Conservation (phyloP, 2,329 filamentous ascomycete species). For the Fusarium longipes region DNA sequence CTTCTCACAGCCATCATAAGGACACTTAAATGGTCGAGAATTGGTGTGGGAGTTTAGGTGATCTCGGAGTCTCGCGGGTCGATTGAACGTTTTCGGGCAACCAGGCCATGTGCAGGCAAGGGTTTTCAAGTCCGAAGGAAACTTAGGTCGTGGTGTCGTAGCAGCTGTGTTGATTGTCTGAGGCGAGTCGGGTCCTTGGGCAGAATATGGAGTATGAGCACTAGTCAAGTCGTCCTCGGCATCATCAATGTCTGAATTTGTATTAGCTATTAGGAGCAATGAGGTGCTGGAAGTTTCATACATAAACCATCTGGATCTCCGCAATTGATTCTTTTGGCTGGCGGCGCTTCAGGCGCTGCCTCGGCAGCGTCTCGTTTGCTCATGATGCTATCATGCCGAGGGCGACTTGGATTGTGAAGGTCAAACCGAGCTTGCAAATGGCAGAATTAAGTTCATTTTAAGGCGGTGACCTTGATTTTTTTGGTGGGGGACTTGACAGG, state of each 20-base stretch:
- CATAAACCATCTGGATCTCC: conserved; percentile 37
- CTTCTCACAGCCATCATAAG: conserved; percentile 78
- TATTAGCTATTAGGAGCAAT: conserved; percentile 10
- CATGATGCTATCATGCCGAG: conserved; percentile 47
- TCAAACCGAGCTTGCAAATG: conserved; percentile 28
- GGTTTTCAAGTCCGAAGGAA: conserved; percentile 79
- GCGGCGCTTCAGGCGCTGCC: conserved; percentile 40
- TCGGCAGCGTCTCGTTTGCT: conserved; percentile 49
- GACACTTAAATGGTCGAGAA: conserved; percentile 82
- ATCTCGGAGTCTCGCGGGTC: conserved; percentile 81
- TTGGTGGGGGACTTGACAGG: conserved; percentile 43
- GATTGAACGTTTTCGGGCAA: conserved; percentile 88
- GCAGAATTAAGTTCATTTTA: conserved; percentile 51
- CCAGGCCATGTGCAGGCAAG: conserved; percentile 78
- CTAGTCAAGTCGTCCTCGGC: conserved; percentile 50
- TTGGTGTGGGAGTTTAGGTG: conserved; percentile 89
- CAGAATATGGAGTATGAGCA: conserved; percentile 50
- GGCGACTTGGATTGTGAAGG: conserved; percentile 13
- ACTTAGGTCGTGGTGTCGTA: conserved; percentile 61
- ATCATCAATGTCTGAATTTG: conserved; percentile 47
- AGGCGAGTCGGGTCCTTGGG: conserved; percentile 48
- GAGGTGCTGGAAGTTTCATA: conserved; percentile 16
- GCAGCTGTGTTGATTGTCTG: conserved; percentile 48
- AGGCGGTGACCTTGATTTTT: conserved; percentile 51
- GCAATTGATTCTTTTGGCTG: conserved; percentile 45